Conservation (phyloP, 2,329 filamentous ascomycete genomes). For the Pseudogymnoascus pannorum region DNA sequence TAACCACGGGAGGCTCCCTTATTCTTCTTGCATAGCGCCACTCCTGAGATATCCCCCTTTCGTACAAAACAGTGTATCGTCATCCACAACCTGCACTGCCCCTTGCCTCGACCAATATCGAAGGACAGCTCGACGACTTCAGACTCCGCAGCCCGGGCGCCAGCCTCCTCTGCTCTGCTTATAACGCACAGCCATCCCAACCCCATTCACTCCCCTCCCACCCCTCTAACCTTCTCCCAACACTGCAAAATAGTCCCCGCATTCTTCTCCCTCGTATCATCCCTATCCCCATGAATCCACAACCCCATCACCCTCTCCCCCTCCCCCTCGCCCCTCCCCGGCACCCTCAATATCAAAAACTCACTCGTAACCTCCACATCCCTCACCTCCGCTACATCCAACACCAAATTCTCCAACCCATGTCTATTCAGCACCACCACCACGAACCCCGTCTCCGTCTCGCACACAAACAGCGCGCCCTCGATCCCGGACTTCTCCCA, state of each 20-base stretch:
- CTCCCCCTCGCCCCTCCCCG: constrained; percentile 30
- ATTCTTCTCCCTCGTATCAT: constrained; percentile 34
- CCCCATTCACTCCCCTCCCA: not conserved
- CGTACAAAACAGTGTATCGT: not conserved
- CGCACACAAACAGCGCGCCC: constrained; percentile 83
- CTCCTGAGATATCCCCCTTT: no score
- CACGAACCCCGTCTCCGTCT: constrained; percentile 44
- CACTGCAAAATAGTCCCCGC: constrained; percentile 22
- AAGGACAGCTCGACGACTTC: no score
- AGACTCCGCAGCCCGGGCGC: no score
- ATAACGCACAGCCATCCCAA: not conserved
- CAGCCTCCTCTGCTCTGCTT: not conserved
- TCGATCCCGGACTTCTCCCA: constrained; percentile 88
- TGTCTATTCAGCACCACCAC: constrained; percentile 69
- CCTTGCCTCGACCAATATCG: no score
- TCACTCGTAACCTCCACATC: constrained; percentile 57
- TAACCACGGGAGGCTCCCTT: not conserved
- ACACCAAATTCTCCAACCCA: constrained; percentile 61
- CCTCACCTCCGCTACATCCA: constrained; percentile 53
- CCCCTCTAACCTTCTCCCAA: constrained; percentile 23
- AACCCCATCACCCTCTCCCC: constrained; percentile 41
- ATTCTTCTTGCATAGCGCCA: not conserved
- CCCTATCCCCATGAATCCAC: constrained; percentile 47
- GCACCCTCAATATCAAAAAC: constrained; percentile 42
- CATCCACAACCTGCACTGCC: no score